Evolutionary conservation across 2,329 filamentous ascomycete genomes (phyloP), one percentile per base, ranked within the genome.

Genomic region (Xylaria multiplex): DNA sequence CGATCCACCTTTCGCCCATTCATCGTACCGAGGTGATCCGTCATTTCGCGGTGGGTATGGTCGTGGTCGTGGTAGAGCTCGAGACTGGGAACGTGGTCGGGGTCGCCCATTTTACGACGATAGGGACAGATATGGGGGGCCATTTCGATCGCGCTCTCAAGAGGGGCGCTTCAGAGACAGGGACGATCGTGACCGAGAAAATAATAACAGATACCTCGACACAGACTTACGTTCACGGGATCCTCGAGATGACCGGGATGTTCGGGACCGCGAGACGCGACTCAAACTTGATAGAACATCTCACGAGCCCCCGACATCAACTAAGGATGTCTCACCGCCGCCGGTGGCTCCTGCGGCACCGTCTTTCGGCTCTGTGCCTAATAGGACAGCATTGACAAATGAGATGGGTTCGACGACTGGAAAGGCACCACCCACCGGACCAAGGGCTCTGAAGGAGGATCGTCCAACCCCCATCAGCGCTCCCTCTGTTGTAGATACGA

Each of bases 101-200:
- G 83, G 83, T 11, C 81, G 85, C 22, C 82, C 82, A 1, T 85
- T 84, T 54, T 88, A 87, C 69, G 87, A 90, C 64, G 90, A 91
- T 66, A 84, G 86, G 13, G 91, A 91, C 71, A 74, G 76, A 64
- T 77, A 75, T 58, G 70, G 69, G 45, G 67, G 72, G 8, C 79
- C 83, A 61, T 85, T 85, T 19, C 83, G 90, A 72, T 90, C 88
- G 72, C 85, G 89, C 68, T 91, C 89, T 69, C 86, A 89, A 73
- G 88, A 90, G 73, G 86, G 88, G 63, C 85, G 86, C 40, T 87
- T 85, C 22, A 82, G 86, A 53, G 86, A 88, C 6, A 81, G 76
- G 59, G 80, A 82, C 40, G 79, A 81, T 50, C 78, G 78, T 40
- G 79, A 81, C 49, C 74, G 74, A 53, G 77, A 81, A 19, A 73